phyloP scores from a whole-genome alignment of 352 stramenopile genomes.

The Phytophthora sansomeana region DNA sequence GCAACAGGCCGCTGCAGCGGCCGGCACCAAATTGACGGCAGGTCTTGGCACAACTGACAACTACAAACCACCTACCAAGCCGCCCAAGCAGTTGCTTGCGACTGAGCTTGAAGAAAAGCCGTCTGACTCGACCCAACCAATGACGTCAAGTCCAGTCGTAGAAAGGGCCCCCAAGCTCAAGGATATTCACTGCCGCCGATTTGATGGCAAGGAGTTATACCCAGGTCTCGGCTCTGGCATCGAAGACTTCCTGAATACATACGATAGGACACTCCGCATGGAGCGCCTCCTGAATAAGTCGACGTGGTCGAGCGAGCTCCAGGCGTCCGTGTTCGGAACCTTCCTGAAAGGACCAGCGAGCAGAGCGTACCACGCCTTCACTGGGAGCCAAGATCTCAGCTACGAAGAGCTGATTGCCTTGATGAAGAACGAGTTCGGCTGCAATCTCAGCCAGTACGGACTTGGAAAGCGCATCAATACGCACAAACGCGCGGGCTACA shows the following conservation, averaged over 20 bases:
- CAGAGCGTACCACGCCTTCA: slow-evolving; percentile 8
- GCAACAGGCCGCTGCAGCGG: too few species aligned
- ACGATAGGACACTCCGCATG: slow-evolving; percentile 3
- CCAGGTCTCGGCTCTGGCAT: neutral
- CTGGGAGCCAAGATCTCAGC: neutral
- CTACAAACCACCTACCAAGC: too few species aligned
- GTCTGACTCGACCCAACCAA: neutral
- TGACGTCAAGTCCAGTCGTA: neutral
- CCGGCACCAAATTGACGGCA: too few species aligned
- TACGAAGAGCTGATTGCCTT: slow-evolving; percentile 7
- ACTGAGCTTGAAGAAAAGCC: neutral
- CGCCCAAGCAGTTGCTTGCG: neutral
- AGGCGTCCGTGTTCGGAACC: slow-evolving; percentile 13
- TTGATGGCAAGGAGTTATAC: slow-evolving; percentile 12
- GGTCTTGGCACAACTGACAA: too few species aligned
- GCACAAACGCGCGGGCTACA: slow-evolving; percentile 9
- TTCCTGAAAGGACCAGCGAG: slow-evolving; percentile 7
- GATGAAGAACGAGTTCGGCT: slow-evolving; percentile 16
- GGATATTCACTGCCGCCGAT: slow-evolving; percentile 16
- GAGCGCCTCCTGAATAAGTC: slow-evolving; percentile 11
- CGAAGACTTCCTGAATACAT: slow-evolving; percentile 12
- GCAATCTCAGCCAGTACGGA: slow-evolving; percentile 19
- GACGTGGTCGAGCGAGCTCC: slow-evolving; percentile 2
- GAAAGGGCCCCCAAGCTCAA: slow-evolving; percentile 5
- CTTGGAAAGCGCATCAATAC: slow-evolving; percentile 8